Conservation (phyloP, 371 early-diverging fungal species). For the Apophysomyces sp. region DNA sequence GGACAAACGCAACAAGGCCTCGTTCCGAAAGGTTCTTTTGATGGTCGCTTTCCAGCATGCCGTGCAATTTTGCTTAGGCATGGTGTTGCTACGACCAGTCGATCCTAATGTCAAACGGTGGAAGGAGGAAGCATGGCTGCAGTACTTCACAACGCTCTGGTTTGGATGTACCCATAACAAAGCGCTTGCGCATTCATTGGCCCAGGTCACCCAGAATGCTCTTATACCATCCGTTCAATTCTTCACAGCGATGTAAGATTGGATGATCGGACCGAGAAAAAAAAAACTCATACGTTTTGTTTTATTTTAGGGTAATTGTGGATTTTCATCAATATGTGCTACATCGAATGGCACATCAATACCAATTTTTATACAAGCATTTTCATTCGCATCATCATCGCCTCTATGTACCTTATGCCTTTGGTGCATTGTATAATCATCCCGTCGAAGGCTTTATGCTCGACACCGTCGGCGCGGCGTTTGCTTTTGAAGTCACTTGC, state of each 20-base stretch:
- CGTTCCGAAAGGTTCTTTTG: constrained; percentile 49
- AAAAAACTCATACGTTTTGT: constrained; percentile 3
- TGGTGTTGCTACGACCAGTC: constrained; percentile 20
- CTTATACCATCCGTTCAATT: constrained; percentile 26
- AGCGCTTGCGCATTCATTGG: not conserved
- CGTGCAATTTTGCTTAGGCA: constrained; percentile 43
- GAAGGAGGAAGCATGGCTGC: not conserved
- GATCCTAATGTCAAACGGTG: constrained; percentile 19
- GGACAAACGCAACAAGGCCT: constrained; percentile 60
- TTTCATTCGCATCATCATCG: constrained; percentile 80
- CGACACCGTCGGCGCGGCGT: constrained; percentile 70
- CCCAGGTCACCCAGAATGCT: not conserved
- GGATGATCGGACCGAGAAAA: not conserved
- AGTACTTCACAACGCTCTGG: not conserved
- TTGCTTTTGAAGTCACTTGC: constrained; percentile 65
- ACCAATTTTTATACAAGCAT: constrained; percentile 68
- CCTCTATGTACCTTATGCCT: constrained; percentile 75
- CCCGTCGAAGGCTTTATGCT: constrained; percentile 76
- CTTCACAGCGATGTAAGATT: constrained; percentile 30
- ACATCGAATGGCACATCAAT: constrained; percentile 72
- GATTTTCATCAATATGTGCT: constrained; percentile 77
- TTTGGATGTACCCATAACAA: not conserved
- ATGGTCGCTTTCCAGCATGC: constrained; percentile 60
- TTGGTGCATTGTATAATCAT: constrained; percentile 83
- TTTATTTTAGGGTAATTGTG: constrained; percentile 49